Percentiles rank a stretch among this genome's conserved stretches.
Evolutionary conservation across 2,329 filamentous ascomycete species (phyloP).

Genomic region (Claviceps quebecensis): DNA sequence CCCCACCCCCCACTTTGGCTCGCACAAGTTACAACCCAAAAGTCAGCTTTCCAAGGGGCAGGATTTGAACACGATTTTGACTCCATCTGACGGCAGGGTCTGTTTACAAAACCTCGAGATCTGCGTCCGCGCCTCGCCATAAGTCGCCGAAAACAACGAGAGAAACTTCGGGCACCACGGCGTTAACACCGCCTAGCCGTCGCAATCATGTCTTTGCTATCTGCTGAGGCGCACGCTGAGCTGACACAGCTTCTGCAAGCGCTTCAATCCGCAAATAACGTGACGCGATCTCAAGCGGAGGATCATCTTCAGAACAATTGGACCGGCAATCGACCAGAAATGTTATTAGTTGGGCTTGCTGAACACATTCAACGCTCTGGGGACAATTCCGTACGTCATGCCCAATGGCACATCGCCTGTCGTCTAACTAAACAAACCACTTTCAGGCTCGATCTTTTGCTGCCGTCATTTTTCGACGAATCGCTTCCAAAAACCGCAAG

Average conservation of each 20-base stretch:
- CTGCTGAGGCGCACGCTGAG: conserved; percentile 70
- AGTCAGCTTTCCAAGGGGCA: conserved; percentile 6
- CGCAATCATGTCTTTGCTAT: conserved; percentile 60
- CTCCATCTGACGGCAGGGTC: background rate
- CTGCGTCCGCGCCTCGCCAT: background rate
- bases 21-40: conserved; percentile 11
- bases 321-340: conserved; percentile 67
- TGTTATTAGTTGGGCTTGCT: conserved; percentile 83
- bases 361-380: conserved; percentile 78
- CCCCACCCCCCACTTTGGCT: conserved; percentile 11
- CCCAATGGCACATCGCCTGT: background rate
- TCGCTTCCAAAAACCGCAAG: conserved; percentile 81
- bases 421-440: conserved; percentile 22
- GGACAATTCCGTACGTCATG: conserved; percentile 47
- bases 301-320: conserved; percentile 84
- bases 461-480: conserved; percentile 85
- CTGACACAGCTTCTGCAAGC: conserved; percentile 76
- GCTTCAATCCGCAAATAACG: conserved; percentile 82
- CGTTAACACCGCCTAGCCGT: conserved; percentile 12
- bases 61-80: conserved; percentile 6
- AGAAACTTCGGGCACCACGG: conserved; percentile 9
- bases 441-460: conserved; percentile 67
- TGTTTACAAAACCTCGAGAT: background rate
- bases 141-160: conserved; percentile 4
- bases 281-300: conserved; percentile 71